Evolutionary conservation across 768 basidiomycete species (phyloP).

Genomic region (Favolaschia claudopus): DNA sequence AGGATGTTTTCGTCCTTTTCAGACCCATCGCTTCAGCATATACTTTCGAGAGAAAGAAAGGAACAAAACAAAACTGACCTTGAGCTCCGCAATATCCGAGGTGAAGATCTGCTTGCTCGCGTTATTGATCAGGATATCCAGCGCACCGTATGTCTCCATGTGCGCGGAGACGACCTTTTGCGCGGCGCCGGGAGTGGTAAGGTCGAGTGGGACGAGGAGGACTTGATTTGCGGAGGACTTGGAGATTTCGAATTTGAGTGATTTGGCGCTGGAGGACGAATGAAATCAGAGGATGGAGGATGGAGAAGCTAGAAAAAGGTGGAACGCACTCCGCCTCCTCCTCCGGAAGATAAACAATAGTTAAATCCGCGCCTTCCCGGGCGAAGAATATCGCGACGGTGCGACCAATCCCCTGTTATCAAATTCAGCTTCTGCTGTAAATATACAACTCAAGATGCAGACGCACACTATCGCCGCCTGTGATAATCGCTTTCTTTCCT

Average conservation of each 20-base stretch:
- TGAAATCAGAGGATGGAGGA: not conserved
- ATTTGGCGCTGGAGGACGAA: slow-evolving; percentile 45
- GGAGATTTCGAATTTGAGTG: slow-evolving; percentile 50
- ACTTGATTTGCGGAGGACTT: slow-evolving; percentile 49
- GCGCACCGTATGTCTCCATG: slow-evolving; percentile 49
- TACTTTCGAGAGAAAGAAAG: not conserved
- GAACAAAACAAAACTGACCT: not conserved
- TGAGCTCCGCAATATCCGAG: not conserved
- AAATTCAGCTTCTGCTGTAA: not conserved
- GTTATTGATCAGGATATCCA: slow-evolving; percentile 70
- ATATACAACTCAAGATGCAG: not conserved
- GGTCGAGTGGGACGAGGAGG: slow-evolving; percentile 48
- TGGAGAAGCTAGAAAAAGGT: not conserved
- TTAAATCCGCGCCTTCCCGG: slow-evolving; percentile 59
- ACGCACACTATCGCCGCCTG: slow-evolving; percentile 47
- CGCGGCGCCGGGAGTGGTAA: slow-evolving; percentile 50
- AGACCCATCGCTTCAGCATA: slow-evolving; percentile 42
- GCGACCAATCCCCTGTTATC: slow-evolving; percentile 61
- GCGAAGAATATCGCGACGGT: slow-evolving; percentile 59
- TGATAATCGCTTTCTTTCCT: slow-evolving; percentile 45
- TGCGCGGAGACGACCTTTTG: slow-evolving; percentile 57
- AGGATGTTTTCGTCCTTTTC: slow-evolving; percentile 59
- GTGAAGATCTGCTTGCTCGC: slow-evolving; percentile 54
- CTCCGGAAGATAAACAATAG: slow-evolving; percentile 60
- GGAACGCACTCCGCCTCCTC: slow-evolving; percentile 54